Conservation (phyloP, 1,284 basidiomycete species). For the Kwoniella shivajii region DNA sequence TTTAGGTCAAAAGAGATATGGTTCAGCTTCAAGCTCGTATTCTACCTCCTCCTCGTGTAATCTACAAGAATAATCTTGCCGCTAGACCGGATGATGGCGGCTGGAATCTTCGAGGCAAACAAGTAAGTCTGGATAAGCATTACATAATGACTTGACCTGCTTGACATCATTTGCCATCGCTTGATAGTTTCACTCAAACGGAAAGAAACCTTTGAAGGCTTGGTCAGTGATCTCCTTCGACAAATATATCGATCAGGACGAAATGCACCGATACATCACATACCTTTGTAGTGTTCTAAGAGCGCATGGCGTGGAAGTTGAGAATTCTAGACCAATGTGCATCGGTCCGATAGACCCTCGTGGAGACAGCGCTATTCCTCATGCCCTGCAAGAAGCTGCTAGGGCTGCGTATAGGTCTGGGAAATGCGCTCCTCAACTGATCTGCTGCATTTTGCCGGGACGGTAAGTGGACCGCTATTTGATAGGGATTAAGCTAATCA, state of each 20-base stretch:
- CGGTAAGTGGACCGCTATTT: conserved; percentile 34
- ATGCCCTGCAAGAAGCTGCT: conserved; percentile 31
- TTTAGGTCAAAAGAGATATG: conserved; percentile 44
- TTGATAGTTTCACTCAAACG: conserved; percentile 45
- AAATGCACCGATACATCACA: conserved; percentile 37
- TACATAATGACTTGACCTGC: too few species aligned
- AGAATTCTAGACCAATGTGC: conserved; percentile 32
- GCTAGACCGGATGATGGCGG: conserved; percentile 24
- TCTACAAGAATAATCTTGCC: conserved; percentile 31
- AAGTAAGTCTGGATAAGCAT: conserved; percentile 21
- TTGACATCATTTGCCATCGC: not conserved
- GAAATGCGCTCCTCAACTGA: conserved; percentile 47
- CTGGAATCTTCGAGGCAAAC: conserved; percentile 39
- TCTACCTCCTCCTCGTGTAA: conserved; percentile 44
- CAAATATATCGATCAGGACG: conserved; percentile 26
- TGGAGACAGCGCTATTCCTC: conserved; percentile 9
- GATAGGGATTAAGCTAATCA: conserved; percentile 9
- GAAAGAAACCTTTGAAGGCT: conserved; percentile 40
- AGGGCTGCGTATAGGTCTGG: conserved; percentile 38
- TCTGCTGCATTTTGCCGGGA: conserved; percentile 50
- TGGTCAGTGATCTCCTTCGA: conserved; percentile 52
- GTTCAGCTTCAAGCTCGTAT: conserved; percentile 50
- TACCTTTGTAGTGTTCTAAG: conserved; percentile 27
- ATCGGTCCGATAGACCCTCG: conserved; percentile 39
- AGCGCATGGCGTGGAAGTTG: conserved; percentile 36